These are phyloP conservation scores for Eragrostis nindensis DNA, from an alignment of 176 grass and related monocot species.

Conservation along the genomic window DNA sequence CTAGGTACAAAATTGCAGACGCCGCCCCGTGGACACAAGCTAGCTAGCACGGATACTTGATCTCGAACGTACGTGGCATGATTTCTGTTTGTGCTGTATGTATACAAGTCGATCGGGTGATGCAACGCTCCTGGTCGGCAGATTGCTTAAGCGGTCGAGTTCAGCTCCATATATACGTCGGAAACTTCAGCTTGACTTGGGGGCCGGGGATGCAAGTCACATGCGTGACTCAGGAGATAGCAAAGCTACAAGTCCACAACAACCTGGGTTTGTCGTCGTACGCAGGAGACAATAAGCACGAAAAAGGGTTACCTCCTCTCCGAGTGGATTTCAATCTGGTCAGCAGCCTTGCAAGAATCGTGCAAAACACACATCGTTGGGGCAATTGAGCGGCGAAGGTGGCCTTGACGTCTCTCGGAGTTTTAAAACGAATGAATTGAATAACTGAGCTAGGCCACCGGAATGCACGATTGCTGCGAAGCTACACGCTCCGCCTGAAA, in stretches of 20 bases:
- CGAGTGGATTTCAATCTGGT: background rate
- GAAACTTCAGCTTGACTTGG: background rate
- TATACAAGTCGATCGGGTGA: background rate
- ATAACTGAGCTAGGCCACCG: too few species aligned
- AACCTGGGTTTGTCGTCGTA: background rate
- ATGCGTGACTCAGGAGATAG: background rate
- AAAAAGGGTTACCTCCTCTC: conserved; percentile 2
- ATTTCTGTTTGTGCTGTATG: background rate
- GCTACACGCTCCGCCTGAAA: too few species aligned
- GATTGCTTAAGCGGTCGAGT: conserved; percentile 24
- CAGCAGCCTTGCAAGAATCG: too few species aligned
- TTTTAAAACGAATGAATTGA: too few species aligned
- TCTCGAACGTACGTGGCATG: background rate
- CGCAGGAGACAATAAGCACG: background rate
- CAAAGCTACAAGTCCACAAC: background rate
- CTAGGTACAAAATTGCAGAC: conserved; percentile 28
- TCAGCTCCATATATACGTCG: background rate
- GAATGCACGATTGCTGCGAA: too few species aligned
- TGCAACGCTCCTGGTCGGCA: background rate
- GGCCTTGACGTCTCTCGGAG: too few species aligned
- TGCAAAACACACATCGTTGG: too few species aligned
- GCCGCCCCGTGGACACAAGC: background rate
- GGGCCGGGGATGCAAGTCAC: background rate
- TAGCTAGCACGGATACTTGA: background rate
- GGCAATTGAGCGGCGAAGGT: too few species aligned